A percentile compares a stretch with the other conserved stretches of the same genome.
Evolutionary conservation across 306 rosid species (phyloP).

Genomic region (Quercus alba): DNA sequence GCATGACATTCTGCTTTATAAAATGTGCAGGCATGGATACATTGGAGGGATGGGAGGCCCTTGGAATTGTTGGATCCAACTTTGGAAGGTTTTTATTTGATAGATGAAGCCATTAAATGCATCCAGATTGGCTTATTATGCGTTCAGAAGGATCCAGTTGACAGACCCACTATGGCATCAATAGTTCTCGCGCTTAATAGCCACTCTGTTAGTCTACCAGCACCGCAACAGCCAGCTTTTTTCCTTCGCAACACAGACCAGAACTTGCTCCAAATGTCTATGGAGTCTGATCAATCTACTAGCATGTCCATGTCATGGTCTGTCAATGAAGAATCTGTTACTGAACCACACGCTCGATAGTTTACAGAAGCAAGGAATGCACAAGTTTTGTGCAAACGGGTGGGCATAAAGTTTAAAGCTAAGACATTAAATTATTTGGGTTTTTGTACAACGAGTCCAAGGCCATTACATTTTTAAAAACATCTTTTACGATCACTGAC

Average conservation of each 20-base stretch:
- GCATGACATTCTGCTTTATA: not conserved
- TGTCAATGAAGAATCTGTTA: not conserved
- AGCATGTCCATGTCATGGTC: not conserved
- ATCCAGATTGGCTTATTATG: slow-evolving; percentile 29
- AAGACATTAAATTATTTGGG: not conserved
- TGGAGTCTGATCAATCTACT: not conserved
- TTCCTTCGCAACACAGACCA: not conserved
- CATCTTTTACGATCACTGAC: too few species aligned
- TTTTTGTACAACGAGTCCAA: too few species aligned
- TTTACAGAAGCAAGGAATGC: not conserved
- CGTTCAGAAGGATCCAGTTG: slow-evolving; percentile 21
- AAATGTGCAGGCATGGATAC: slow-evolving; percentile 44
- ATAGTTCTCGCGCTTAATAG: slow-evolving; percentile 11
- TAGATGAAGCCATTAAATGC: slow-evolving; percentile 9
- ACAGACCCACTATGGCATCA: slow-evolving; percentile 27
- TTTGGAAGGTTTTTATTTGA: not conserved
- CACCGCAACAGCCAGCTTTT: not conserved
- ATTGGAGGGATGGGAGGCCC: slow-evolving; percentile 36
- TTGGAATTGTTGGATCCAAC: slow-evolving; percentile 19
- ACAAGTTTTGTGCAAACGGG: not conserved
- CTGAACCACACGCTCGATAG: not conserved
- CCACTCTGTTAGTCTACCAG: not conserved
- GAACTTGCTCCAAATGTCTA: not conserved
- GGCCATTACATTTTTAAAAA: too few species aligned
- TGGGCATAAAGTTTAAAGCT: not conserved